Evolutionary conservation across 225 moss, liverwort and hornwort genomes (phyloP).

Genomic region (Takakia lepidozioides): DNA sequence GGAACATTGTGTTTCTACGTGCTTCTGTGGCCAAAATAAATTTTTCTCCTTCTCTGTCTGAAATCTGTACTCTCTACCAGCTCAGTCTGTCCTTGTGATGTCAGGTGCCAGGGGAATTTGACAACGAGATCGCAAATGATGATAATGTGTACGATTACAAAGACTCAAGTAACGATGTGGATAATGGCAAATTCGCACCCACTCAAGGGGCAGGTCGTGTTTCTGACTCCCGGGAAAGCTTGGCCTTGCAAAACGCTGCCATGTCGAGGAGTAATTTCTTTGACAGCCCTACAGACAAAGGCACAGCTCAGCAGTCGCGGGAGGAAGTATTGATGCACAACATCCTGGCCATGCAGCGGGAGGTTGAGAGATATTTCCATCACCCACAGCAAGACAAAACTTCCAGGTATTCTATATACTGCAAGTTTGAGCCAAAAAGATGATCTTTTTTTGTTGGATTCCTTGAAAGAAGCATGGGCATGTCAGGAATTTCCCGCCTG

Average conservation of each 20-base stretch:
- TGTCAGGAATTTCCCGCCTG: no score
- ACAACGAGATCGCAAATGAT: conserved; percentile 14
- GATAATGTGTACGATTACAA: conserved; percentile 25
- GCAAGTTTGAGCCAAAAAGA: no score
- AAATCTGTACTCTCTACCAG: no score
- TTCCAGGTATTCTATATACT: no score
- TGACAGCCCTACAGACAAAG: conserved; percentile 24
- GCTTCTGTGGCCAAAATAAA: no score
- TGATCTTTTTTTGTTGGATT: not conserved
- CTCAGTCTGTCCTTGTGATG: no score
- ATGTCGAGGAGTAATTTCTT: conserved; percentile 61
- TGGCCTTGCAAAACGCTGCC: conserved; percentile 53
- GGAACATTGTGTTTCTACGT: no score
- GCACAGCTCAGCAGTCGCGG: conserved; percentile 15
- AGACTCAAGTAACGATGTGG: conserved; percentile 25
- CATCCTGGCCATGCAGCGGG: conserved; percentile 34
- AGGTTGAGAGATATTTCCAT: conserved; percentile 26
- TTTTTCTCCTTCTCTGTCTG: no score
- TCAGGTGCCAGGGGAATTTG: conserved; percentile 29
- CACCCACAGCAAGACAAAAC: conserved; percentile 15
- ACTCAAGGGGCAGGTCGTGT: conserved; percentile 10
- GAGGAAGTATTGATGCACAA: no score
- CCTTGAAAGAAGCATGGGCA: no score
- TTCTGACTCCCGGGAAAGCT: conserved; percentile 28
- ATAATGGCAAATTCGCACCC: conserved; percentile 12